Base-by-base conservation (phyloP, 2,329 filamentous ascomycete genomes). In the Aspergillus proliferans region DNA sequence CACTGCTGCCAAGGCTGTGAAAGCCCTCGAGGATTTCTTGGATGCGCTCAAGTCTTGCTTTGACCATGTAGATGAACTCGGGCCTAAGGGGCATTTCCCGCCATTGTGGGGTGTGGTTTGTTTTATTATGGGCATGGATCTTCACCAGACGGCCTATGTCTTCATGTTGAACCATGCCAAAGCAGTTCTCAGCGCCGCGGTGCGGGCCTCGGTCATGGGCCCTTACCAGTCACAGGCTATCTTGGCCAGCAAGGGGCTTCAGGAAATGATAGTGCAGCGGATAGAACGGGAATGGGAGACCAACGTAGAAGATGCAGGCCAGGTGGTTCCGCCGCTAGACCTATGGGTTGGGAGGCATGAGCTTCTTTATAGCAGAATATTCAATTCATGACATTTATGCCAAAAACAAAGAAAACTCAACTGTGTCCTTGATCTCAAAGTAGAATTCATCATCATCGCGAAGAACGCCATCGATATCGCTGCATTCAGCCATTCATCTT, bases 271-370 rank as follows among this genome's bases (percentile, higher is more conserved):
- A 34, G 60, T 68, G 45, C 66, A 64, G 10, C 69, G 76, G 28
- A 72, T 84, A 30, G 65, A 69, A 46, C 67, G 70, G 45, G 73
- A 77, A 50, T 78, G 74, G 74, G 57, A 72, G 19, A 71, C 64
- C 18, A 59, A 64, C 33, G 72, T 78, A 1, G 76, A 79, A 43
- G 75, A 82, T 55, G 81, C 82, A 10, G 80, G 78, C 2, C 79
- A 84, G 56, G 75, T 75, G 34, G 78, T 83, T n/a, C 81, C 82
- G 2, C 71, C 74, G 9, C 72, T 84, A 67, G 82, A 85, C 71
- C 62, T 85, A 6, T 85, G 82, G 82, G 73, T 83, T 48, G 82
- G 82, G 1, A 72, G 82, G 54, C 82, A 85, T 64, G 82, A 85
- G 66, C 69, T 83, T 61, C 66, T 85, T 38, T 85, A 85, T 64